phyloP scores from a whole-genome alignment of 2,329 filamentous ascomycete species.

The Chrysosporium queenslandicum region DNA sequence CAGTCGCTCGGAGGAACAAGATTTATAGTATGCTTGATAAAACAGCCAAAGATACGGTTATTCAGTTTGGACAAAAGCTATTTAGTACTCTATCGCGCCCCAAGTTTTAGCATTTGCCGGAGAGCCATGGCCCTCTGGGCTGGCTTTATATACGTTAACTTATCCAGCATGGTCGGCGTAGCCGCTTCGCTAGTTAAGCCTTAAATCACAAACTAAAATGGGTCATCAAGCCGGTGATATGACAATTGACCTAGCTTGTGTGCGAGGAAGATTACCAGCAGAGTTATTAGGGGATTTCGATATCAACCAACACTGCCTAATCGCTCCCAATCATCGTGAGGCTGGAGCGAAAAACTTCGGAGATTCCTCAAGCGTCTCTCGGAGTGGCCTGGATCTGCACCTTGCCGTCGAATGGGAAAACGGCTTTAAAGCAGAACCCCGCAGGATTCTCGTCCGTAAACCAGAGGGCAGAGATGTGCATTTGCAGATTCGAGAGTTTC shows the following conservation, averaged over 20 bases:
- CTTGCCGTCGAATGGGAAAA: constrained; percentile 2
- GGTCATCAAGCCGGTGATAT: neutral
- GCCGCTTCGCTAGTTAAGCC: neutral
- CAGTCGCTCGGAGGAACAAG: neutral
- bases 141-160: too few relatives aligned
- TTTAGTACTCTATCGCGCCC: too few relatives aligned
- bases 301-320: neutral
- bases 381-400: constrained; percentile 1
- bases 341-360: neutral
- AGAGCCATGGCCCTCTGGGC: too few relatives aligned
- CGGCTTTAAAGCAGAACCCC: neutral
- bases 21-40: neutral
- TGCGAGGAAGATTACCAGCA: too few relatives aligned
- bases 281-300: neutral
- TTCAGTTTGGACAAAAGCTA: too few relatives aligned
- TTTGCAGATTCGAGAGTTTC: neutral
- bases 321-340: neutral
- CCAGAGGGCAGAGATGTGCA: neutral
- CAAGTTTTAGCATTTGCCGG: too few relatives aligned
- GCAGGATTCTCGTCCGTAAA: neutral
- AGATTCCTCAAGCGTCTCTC: neutral
- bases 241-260: neutral
- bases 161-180: neutral
- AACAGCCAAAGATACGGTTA: too few relatives aligned
- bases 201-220: neutral